A percentile compares a stretch with the other conserved stretches of the same genome.
Conservation (phyloP, 768 basidiomycete species). For the Exidia glandulosa region DNA sequence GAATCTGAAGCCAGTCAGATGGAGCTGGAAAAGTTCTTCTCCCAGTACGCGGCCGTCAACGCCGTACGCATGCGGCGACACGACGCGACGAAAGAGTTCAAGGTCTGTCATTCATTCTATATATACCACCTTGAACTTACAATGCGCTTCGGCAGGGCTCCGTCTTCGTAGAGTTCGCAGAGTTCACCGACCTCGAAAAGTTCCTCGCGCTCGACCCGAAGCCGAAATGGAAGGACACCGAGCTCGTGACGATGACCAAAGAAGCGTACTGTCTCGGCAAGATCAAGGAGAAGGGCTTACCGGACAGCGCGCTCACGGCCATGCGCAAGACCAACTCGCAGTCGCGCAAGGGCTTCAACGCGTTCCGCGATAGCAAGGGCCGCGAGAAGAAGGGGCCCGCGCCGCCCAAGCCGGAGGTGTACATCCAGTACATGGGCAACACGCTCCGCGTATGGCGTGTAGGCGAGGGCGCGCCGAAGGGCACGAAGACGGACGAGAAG, state of each 20-base stretch:
- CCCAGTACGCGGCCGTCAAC: slow-evolving; percentile 62
- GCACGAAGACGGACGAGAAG: slow-evolving; percentile 38
- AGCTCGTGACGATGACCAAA: slow-evolving; percentile 81
- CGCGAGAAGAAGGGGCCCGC: slow-evolving; percentile 24
- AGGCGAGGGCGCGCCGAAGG: not conserved
- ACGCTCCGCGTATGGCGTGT: slow-evolving; percentile 40
- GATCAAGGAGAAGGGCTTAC: slow-evolving; percentile 86
- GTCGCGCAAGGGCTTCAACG: slow-evolving; percentile 53
- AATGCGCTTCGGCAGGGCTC: slow-evolving; percentile 51
- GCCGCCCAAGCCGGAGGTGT: slow-evolving; percentile 41
- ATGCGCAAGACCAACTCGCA: slow-evolving; percentile 43
- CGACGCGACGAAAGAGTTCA: slow-evolving; percentile 75
- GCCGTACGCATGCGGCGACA: slow-evolving; percentile 80
- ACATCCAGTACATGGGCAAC: slow-evolving; percentile 63
- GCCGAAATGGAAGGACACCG: slow-evolving; percentile 65
- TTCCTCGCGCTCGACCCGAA: slow-evolving; percentile 79
- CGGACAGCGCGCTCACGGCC: slow-evolving; percentile 53
- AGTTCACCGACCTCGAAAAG: slow-evolving; percentile 51
- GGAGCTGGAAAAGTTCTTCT: slow-evolving; percentile 71
- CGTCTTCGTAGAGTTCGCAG: slow-evolving; percentile 83
- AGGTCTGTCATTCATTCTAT: slow-evolving; percentile 37
- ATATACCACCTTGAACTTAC: not conserved
- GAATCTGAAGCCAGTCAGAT: slow-evolving; percentile 53
- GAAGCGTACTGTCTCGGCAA: slow-evolving; percentile 91
- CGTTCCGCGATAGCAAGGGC: slow-evolving; percentile 47